phyloP scores from a whole-genome alignment of 1,284 basidiomycete species.

The Leccinum subrobustum region DNA sequence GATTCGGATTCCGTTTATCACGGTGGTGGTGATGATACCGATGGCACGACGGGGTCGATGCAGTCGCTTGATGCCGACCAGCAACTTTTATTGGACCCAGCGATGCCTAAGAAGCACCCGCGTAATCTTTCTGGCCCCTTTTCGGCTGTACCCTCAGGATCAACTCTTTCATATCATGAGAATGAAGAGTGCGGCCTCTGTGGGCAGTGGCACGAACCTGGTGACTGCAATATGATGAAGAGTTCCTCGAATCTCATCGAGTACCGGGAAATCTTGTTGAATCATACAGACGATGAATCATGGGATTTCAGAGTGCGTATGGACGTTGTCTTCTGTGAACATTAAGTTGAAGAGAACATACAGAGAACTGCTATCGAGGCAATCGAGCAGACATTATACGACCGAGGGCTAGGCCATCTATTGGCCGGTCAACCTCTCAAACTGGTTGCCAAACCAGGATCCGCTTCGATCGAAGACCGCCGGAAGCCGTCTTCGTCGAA shows the following conservation, averaged over 20 bases:
- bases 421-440: slow-evolving; percentile 62
- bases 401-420: slow-evolving; percentile 52
- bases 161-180: slow-evolving; percentile 17
- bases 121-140: slow-evolving; percentile 5
- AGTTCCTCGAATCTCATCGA: slow-evolving; percentile 63
- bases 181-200: slow-evolving; percentile 58
- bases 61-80: slow-evolving; percentile 3
- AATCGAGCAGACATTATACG: slow-evolving; percentile 60
- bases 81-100: slow-evolving; percentile 1
- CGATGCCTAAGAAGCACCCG: slow-evolving; percentile 14
- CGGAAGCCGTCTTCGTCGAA: slow-evolving; percentile 1
- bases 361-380: slow-evolving; percentile 61
- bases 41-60: slow-evolving; percentile 26
- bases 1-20: slow-evolving; percentile 30
- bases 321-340: not conserved
- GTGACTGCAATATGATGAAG: slow-evolving; percentile 63
- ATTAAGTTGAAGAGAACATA: slow-evolving; percentile 2
- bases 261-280: slow-evolving; percentile 63
- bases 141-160: slow-evolving; percentile 10
- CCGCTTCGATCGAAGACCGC: not conserved
- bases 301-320: slow-evolving; percentile 57
- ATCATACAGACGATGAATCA: slow-evolving; percentile 60
- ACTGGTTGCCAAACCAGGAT: slow-evolving; percentile 36
- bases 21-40: slow-evolving; percentile 24
- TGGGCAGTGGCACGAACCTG: slow-evolving; percentile 46